Base-by-base conservation (phyloP, 2,329 filamentous ascomycete species). In the Fusarium sp. region DNA sequence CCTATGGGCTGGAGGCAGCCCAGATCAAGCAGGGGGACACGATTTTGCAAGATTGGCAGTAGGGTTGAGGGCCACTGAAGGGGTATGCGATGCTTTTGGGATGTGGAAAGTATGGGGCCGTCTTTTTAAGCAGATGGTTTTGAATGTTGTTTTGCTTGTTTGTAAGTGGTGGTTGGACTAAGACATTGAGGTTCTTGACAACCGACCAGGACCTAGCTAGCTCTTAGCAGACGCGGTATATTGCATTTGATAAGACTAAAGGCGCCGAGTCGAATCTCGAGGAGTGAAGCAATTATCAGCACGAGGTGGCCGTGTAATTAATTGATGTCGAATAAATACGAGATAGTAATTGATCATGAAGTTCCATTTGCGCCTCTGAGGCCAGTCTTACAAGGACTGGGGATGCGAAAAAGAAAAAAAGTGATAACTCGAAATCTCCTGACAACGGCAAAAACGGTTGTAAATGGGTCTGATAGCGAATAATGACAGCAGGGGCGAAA, bases 21-120 rank as follows among this genome's bases (percentile, higher is more conserved):
- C 52, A 56, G n/a, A 70, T 78, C 43, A 56, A 70, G 46, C 57
- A 48, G 20, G 65, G 60, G 13, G 76, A 77, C 24, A 78, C 76
- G 3, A 46, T 56, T 15, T 43, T 78, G 55, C 58, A 51, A 45
- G 46, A 75, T 32, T 77, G 72, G 76, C 65, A 73, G 53, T 33
- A 33, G 30, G 28, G 28, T 10, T 11, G 28, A 10, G 28, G 28
- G 10, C 13, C 10, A 13, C 10, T 78, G 56, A 68, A 17, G 14
- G 22, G 28, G 19, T 9, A 17, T 30, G 40, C 33, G 8, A 7
- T 35, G 32, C 14, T 17, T 17, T 15, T 35, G 33, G 33, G 33
- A 17, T 35, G 15, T 15, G 8, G 33, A 7, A 7, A 35, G 33
- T 35, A n/a, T 8, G 17, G 7, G 33, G 13, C 17, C 7, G 33